phyloP scores from a whole-genome alignment of 257 asterid species.

The Capsicum baccatum region DNA sequence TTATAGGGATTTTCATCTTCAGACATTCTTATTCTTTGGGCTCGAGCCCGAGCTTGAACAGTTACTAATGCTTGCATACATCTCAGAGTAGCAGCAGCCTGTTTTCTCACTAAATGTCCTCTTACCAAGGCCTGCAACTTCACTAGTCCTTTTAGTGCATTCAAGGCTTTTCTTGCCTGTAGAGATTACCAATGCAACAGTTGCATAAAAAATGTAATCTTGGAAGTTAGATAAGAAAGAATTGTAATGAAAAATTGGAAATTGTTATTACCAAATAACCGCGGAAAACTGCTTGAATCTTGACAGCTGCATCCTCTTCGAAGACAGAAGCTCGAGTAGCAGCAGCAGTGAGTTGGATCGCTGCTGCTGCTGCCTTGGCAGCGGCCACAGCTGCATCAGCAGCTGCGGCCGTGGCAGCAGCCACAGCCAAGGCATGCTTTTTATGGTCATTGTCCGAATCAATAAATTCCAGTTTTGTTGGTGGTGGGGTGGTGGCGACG shows the following conservation, averaged over 20 bases:
- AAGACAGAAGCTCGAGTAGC: slow-evolving; percentile 35
- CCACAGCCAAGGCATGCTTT: slow-evolving; percentile 67
- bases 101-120: slow-evolving; percentile 91
- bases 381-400: slow-evolving; percentile 76
- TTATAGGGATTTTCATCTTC: slow-evolving; percentile 54
- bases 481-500: slow-evolving; percentile 17
- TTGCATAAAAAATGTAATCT: background rate
- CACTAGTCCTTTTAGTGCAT: slow-evolving; percentile 91
- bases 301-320: slow-evolving; percentile 68
- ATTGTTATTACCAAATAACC: slow-evolving; percentile 62
- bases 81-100: slow-evolving; percentile 81
- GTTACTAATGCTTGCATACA: slow-evolving; percentile 90
- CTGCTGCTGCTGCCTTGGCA: slow-evolving; percentile 76
- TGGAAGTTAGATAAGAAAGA: background rate
- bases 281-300: slow-evolving; percentile 80
- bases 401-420: slow-evolving; percentile 74
- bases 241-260: background rate
- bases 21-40: slow-evolving; percentile 64
- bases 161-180: slow-evolving; percentile 93
- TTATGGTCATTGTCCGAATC: slow-evolving; percentile 51
- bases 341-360: slow-evolving; percentile 58
- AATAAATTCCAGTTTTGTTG: slow-evolving; percentile 25
- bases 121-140: slow-evolving; percentile 92
- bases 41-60: slow-evolving; percentile 84
- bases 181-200: slow-evolving; percentile 18